These are phyloP conservation scores for Fraxinus angustifolia DNA, from an alignment of 305 asterid genomes.

Conservation along the genomic window DNA sequence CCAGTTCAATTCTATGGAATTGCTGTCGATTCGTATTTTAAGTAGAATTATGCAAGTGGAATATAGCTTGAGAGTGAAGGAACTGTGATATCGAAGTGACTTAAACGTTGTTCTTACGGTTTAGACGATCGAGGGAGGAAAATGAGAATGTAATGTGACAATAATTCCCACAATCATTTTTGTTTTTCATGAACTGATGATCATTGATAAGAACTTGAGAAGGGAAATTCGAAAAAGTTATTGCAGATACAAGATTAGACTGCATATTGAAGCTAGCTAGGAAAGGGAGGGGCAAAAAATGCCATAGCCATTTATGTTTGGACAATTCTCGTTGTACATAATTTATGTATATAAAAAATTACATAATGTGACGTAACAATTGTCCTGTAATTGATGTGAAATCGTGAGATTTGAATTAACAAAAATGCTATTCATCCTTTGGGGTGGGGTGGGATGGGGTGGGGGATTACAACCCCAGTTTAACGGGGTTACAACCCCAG, in stretches of 20 bases:
- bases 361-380: too few species aligned
- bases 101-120: conserved; percentile 9
- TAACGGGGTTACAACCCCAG: too few species aligned
- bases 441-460: too few species aligned
- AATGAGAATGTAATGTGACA: background rate
- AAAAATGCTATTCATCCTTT: too few species aligned
- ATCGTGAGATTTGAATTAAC: too few species aligned
- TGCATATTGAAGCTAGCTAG: background rate
- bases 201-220: background rate
- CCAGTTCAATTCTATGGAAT: conserved; percentile 19
- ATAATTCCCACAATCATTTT: background rate
- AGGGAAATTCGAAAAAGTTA: background rate
- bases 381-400: too few species aligned
- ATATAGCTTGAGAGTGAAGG: conserved; percentile 7
- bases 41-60: conserved; percentile 1
- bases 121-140: conserved; percentile 1
- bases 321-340: too few species aligned
- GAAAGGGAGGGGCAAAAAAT: background rate
- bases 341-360: too few species aligned
- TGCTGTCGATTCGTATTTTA: background rate
- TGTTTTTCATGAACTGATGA: background rate
- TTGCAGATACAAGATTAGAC: background rate
- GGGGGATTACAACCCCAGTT: too few species aligned
- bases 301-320: background rate
- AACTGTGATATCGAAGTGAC: background rate